Evolutionary conservation across 371 early-diverging fungal genomes (phyloP), one percentile per base, ranked within the genome.

Genomic region (Choanephora cucurbitarum): DNA sequence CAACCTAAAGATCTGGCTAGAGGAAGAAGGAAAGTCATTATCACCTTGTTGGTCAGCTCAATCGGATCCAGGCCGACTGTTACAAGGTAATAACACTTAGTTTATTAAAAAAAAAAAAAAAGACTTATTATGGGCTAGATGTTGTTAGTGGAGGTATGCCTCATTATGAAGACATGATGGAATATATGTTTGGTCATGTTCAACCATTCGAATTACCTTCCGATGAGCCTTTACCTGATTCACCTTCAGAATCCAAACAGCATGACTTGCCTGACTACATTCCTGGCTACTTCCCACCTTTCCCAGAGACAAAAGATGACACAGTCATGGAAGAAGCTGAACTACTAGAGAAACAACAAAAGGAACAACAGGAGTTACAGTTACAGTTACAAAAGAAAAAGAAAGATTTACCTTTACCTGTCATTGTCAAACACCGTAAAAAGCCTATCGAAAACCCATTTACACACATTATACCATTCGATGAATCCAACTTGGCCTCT

Each of bases 401-500:
- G 3, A 44, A 59, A 10, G 24, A 62, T 31, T 22, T 63, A 23
- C 67, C 68, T 6, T 59, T 68, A 13, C 66, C 72, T 13, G 60
- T 73, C 11, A 62, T 72, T 41, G 71, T 78, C 6, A 69, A 65
- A 33, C 62, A 66, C 14, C 49, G 69, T 44, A 75, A 74, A 58
- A 73, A 69, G 23, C 69, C 75, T 2, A 64, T 74, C 22, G 67
- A 73, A 10, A 81, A 85, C 37, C 85, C 83, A 8, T 85, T 80
- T 49, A 78, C 60, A 9, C 77, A 77, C 48, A 72, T 81, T 37
- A 73, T 74, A 17, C 77, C 85, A 3, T 79, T 73, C 43, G 69
- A 72, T 39, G 85, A 82, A 32, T 82, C 83, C 1, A 64, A 62
- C 19, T 52, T 47, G 34, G 73, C 67, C 2, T 46, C 59, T 17